These are phyloP conservation scores for Cercospora sp. DNA, from an alignment of 2,329 filamentous ascomycete species.

Conservation along the genomic window DNA sequence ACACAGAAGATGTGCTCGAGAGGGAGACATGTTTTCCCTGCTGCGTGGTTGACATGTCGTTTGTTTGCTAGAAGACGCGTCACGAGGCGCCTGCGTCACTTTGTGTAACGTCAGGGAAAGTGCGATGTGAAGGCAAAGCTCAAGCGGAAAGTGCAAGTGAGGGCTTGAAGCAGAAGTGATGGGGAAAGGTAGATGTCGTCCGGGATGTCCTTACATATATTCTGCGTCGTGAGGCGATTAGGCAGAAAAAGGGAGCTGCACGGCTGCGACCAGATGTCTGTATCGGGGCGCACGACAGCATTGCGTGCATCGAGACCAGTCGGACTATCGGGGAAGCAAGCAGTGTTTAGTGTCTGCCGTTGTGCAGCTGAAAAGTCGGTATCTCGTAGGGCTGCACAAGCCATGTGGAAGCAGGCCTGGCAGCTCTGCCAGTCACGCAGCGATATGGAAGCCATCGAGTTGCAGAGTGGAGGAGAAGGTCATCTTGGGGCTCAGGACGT, in stretches of 20 bases:
- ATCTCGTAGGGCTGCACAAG: not conserved
- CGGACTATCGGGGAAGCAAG: not conserved
- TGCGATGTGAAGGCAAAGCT: not conserved
- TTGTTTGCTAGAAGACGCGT: not conserved
- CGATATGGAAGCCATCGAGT: not conserved
- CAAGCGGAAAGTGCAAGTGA: not conserved
- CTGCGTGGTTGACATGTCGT: not conserved
- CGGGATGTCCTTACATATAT: not conserved
- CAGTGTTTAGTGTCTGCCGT: not conserved
- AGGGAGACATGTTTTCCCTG: conserved; percentile 3
- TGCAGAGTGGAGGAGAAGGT: not conserved
- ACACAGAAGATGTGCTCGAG: not conserved
- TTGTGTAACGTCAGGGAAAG: not conserved
- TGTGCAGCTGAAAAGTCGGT: not conserved
- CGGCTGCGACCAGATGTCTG: not conserved
- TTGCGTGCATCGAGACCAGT: not conserved
- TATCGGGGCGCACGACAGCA: not conserved
- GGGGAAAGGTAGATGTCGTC: not conserved
- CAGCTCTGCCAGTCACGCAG: not conserved
- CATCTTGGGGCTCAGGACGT: not conserved
- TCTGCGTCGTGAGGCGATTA: not conserved
- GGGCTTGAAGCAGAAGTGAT: not conserved
- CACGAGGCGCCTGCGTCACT: not conserved
- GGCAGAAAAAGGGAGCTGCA: not conserved
- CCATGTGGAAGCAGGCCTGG: not conserved